phyloP scores from a whole-genome alignment of 257 asterid species.

The Schizonepeta tenuifolia region DNA sequence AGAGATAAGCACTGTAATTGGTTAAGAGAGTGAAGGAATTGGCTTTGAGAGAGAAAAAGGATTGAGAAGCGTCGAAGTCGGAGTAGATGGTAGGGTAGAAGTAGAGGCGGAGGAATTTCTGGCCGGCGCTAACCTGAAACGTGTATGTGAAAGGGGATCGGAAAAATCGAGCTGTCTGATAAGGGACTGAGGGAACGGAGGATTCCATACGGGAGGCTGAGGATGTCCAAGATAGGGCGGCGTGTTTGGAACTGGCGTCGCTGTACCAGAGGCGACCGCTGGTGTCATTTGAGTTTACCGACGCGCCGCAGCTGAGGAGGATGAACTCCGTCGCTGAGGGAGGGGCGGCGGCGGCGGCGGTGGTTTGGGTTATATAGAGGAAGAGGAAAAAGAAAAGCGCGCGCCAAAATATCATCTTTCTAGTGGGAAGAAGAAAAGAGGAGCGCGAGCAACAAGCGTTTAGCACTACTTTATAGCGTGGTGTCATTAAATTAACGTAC shows the following conservation, averaged over 20 bases:
- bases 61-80: neutral
- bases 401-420: too few species aligned
- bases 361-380: neutral
- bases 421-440: too few species aligned
- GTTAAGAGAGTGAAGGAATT: constrained; percentile 44
- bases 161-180: constrained; percentile 44
- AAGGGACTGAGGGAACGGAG: constrained; percentile 35
- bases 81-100: constrained; percentile 35
- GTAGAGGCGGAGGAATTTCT: constrained; percentile 58
- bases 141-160: constrained; percentile 44
- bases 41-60: constrained; percentile 46
- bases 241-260: constrained; percentile 36
- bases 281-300: neutral
- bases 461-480: too few species aligned
- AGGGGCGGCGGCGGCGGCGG: constrained; percentile 32
- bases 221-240: constrained; percentile 33
- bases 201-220: constrained; percentile 2
- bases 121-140: constrained; percentile 49
- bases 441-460: too few species aligned
- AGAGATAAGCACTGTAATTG: constrained; percentile 48
- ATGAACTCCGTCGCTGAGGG: constrained; percentile 42
- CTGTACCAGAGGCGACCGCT: constrained; percentile 50
- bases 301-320: constrained; percentile 60
- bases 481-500: too few species aligned
- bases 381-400: constrained; percentile 23